A percentile compares a stretch with the other conserved stretches of the same genome.
Evolutionary conservation across 768 basidiomycete genomes (phyloP).

Genomic region (Macrolepiota dolichaula): DNA sequence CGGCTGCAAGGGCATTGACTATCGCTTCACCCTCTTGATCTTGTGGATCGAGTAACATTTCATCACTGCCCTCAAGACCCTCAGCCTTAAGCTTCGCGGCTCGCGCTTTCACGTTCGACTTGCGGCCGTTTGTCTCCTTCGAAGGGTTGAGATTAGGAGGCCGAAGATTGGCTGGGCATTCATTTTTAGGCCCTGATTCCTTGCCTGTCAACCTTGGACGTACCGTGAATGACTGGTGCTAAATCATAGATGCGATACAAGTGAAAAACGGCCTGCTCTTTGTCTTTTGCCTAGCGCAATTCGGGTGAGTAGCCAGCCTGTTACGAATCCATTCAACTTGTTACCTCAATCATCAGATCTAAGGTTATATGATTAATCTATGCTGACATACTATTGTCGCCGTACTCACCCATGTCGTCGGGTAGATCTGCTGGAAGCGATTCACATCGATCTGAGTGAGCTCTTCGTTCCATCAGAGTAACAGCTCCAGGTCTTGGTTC

Average conservation of each 20-base stretch:
- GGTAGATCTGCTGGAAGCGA: slow-evolving; percentile 60
- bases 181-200: background rate
- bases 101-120: slow-evolving; percentile 31
- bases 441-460: slow-evolving; percentile 83
- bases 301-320: slow-evolving; percentile 6
- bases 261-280: slow-evolving; percentile 91
- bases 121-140: slow-evolving; percentile 42
- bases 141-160: slow-evolving; percentile 38
- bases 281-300: slow-evolving; percentile 66
- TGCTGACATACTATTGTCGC: slow-evolving; percentile 1
- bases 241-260: slow-evolving; percentile 76
- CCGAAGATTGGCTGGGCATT: slow-evolving; percentile 36
- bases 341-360: slow-evolving; percentile 85
- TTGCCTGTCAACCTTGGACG: slow-evolving; percentile 16
- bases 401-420: slow-evolving; percentile 58
- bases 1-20: background rate
- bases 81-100: slow-evolving; percentile 2
- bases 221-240: slow-evolving; percentile 59
- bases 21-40: background rate
- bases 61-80: slow-evolving; percentile 5
- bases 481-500: slow-evolving; percentile 85
- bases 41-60: slow-evolving; percentile 1
- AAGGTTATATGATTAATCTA: slow-evolving; percentile 14
- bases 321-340: background rate
- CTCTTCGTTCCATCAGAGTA: slow-evolving; percentile 80